phyloP scores from a whole-genome alignment of 768 basidiomycete species.

The Suillus bovinus region DNA sequence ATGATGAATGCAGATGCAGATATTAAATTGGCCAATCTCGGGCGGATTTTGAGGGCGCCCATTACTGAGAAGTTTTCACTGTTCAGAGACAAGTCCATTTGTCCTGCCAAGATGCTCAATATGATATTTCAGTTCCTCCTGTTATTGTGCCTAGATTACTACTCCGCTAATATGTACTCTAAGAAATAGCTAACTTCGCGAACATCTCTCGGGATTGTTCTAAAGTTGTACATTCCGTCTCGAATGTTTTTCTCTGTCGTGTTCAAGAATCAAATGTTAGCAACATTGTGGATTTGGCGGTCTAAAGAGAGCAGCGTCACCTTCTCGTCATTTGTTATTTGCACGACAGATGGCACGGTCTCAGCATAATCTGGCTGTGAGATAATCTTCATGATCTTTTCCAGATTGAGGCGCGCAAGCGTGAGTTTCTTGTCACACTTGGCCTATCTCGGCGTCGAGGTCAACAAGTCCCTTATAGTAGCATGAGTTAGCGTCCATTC shows the following conservation, averaged over 20 bases:
- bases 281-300: not conserved
- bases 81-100: not conserved
- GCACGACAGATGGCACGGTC: constrained; percentile 79
- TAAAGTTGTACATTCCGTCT: constrained; percentile 78
- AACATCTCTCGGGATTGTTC: constrained; percentile 78
- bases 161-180: not conserved
- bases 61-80: not conserved
- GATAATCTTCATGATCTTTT: constrained; percentile 76
- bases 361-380: constrained; percentile 75
- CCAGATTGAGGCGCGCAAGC: constrained; percentile 63
- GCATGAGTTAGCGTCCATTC: not conserved
- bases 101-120: not conserved
- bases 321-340: constrained; percentile 78
- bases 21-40: not conserved
- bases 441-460: constrained; percentile 78
- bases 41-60: not conserved
- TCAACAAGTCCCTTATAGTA: constrained; percentile 80
- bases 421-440: constrained; percentile 92
- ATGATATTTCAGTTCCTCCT: not conserved
- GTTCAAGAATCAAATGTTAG: constrained; percentile 7
- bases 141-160: not conserved
- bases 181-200: constrained; percentile 40
- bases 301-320: constrained; percentile 37
- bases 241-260: constrained; percentile 66
- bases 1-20: not conserved